Conservation (phyloP, 305 asterid species). For the Solanum hybrid region DNA sequence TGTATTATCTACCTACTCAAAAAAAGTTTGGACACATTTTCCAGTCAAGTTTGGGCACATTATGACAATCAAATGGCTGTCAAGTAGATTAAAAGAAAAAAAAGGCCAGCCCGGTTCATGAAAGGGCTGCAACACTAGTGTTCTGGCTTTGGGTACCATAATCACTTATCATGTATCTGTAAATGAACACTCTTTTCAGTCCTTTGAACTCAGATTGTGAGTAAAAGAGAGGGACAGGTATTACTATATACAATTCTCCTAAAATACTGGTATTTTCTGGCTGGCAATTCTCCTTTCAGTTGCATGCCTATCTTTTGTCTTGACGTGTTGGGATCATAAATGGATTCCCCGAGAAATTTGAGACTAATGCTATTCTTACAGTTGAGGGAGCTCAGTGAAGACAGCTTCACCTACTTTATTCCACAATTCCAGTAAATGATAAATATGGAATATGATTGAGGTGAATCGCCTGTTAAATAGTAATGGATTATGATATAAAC, state of each 20-base stretch:
- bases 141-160: neutral
- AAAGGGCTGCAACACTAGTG: neutral
- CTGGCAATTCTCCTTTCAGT: neutral
- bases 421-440: neutral
- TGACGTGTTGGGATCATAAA: neutral
- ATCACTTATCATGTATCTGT: neutral
- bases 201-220: neutral
- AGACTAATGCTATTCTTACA: neutral
- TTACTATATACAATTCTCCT: neutral
- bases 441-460: neutral
- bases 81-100: neutral
- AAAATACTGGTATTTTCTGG: neutral
- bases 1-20: neutral
- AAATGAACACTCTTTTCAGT: neutral
- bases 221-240: neutral
- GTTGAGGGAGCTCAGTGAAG: neutral
- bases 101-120: neutral
- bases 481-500: neutral
- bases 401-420: conserved; percentile 1
- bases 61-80: neutral
- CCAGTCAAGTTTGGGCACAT: neutral
- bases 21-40: neutral
- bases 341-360: neutral
- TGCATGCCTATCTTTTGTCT: neutral
- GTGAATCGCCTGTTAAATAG: neutral